These are phyloP conservation scores for Orychophragmus violaceus DNA, from an alignment of 345 rosid species.

Conservation along the genomic window DNA sequence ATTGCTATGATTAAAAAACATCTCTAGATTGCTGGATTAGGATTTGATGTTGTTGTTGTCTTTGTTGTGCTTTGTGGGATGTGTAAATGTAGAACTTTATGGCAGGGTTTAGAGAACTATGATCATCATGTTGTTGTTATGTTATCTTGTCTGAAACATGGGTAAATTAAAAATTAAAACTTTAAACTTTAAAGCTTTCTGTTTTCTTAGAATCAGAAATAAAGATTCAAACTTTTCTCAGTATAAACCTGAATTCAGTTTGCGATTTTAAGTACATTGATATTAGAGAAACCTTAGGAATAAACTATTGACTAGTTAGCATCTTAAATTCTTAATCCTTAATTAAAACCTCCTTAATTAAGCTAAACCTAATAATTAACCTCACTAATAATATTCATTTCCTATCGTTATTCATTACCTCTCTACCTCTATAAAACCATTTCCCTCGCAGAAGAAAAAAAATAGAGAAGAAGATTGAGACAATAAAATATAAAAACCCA, in stretches of 20 bases:
- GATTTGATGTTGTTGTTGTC: neutral
- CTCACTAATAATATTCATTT: conserved; percentile 25
- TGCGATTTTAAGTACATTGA: neutral
- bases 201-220: neutral
- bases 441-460: conserved; percentile 22
- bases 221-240: neutral
- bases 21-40: conserved; percentile 17
- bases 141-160: conserved; percentile 15
- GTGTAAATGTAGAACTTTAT: conserved; percentile 25
- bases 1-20: conserved; percentile 2
- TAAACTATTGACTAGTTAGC: neutral
- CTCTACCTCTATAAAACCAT: conserved; percentile 33
- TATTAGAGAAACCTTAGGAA: neutral
- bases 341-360: conserved; percentile 24
- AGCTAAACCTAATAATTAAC: conserved; percentile 24
- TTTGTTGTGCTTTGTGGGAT: conserved; percentile 14
- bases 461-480: neutral
- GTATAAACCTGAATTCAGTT: neutral
- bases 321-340: conserved; percentile 5
- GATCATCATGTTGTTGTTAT: conserved; percentile 5
- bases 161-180: conserved; percentile 5
- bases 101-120: neutral
- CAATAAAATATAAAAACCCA: conserved; percentile 2
- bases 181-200: neutral
- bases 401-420: neutral